These are phyloP conservation scores for Cordyceps fumosorosea DNA, from an alignment of 2,329 filamentous ascomycete species.

Conservation along the genomic window DNA sequence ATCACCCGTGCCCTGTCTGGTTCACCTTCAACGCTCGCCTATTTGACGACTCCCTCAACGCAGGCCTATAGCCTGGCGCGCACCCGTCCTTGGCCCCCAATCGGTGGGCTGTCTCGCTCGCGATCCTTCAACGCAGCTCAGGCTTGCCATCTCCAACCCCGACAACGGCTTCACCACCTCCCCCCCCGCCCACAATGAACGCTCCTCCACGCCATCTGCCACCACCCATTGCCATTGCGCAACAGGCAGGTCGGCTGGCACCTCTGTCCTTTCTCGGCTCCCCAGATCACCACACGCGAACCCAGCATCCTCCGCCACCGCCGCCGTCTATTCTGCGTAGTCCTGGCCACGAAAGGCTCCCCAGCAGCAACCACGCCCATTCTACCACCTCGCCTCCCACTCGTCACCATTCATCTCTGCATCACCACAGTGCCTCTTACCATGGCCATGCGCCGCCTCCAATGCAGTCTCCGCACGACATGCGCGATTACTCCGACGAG, in stretches of 20 bases:
- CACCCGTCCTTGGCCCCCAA: conserved; percentile 3
- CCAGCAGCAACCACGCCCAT: neutral
- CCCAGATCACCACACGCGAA: neutral
- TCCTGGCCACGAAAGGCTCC: conserved; percentile 6
- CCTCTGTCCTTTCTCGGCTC: conserved; percentile 9
- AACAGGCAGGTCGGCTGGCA: conserved; percentile 12
- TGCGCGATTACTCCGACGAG: conserved; percentile 5
- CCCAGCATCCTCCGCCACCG: conserved; percentile 3
- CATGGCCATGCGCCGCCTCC: conserved; percentile 4
- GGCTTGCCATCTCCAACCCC: neutral
- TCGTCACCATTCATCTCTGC: neutral
- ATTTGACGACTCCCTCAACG: neutral
- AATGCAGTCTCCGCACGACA: conserved; percentile 3
- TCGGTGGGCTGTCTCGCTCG: conserved; percentile 6
- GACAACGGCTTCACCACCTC: neutral
- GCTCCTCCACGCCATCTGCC: conserved; percentile 11
- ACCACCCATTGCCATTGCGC: conserved; percentile 11
- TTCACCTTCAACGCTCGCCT: neutral
- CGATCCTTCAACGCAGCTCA: neutral
- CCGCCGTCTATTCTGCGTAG: conserved; percentile 3
- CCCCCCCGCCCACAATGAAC: neutral
- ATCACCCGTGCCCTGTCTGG: neutral
- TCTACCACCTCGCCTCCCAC: conserved; percentile 4
- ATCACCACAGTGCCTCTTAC: conserved; percentile 5
- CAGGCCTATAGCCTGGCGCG: neutral